Percentiles rank a stretch among this genome's conserved stretches.
Evolutionary conservation across 192 early-diverging fungal genomes (phyloP).

Genomic region (Coemansia sp.): DNA sequence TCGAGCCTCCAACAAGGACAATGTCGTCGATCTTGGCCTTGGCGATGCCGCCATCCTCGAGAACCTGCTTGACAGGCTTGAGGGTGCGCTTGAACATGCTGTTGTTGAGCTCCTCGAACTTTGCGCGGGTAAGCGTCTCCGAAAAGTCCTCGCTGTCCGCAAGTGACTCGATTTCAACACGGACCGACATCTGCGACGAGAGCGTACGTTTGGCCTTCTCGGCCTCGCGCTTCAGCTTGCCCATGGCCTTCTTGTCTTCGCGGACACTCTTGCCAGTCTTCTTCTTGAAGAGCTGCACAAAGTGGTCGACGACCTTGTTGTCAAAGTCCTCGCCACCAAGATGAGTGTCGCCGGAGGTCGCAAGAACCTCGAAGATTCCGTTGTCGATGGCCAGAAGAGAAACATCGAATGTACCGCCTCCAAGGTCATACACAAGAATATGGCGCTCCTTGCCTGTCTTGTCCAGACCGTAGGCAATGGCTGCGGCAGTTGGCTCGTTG

Average conservation of each 20-base stretch:
- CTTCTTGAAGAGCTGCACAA: slow-evolving; percentile 91
- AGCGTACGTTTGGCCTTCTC: slow-evolving; percentile 97
- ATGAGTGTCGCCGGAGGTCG: slow-evolving; percentile 96
- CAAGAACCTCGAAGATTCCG: slow-evolving; percentile 94
- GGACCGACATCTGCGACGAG: slow-evolving; percentile 89
- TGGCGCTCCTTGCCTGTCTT: slow-evolving; percentile 85
- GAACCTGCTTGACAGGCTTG: slow-evolving; percentile 89
- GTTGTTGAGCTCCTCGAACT: slow-evolving; percentile 95
- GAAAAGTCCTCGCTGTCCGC: slow-evolving; percentile 86
- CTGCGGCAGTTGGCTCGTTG: slow-evolving; percentile 92
- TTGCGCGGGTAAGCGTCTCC: slow-evolving; percentile 92
- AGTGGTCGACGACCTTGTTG: slow-evolving; percentile 91
- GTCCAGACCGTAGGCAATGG: slow-evolving; percentile 97
- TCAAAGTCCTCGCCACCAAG: slow-evolving; percentile 99
- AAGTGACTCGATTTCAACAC: slow-evolving; percentile 92
- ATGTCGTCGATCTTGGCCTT: slow-evolving; percentile 93
- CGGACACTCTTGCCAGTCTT: slow-evolving; percentile 78
- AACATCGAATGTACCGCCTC: slow-evolving; percentile 99
- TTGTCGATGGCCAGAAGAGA: slow-evolving; percentile 92
- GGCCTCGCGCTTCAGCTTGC: slow-evolving; percentile 93
- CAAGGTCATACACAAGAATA: slow-evolving; percentile 95
- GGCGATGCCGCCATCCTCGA: slow-evolving; percentile 83
- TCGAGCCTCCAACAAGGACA: slow-evolving; percentile 97
- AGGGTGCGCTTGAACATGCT: slow-evolving; percentile 92
- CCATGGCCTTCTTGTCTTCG: slow-evolving; percentile 86